A percentile compares a stretch with the other conserved stretches of the same genome.
phyloP scores from a whole-genome alignment of 2,329 filamentous ascomycete species.

The Penicillium sp. region DNA sequence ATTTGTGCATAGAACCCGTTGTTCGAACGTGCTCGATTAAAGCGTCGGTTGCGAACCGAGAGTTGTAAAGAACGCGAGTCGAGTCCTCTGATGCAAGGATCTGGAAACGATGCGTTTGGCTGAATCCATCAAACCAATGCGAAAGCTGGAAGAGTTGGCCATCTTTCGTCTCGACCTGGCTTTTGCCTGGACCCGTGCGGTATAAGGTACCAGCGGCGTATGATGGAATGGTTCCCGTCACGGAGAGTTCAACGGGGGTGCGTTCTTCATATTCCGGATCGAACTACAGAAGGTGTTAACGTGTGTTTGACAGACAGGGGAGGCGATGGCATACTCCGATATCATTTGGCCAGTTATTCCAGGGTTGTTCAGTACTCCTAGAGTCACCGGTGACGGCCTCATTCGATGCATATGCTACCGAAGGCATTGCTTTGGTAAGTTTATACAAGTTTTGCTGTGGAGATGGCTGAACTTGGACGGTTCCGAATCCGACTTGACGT shows the following conservation, averaged over 20 bases:
- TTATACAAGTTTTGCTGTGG: background rate
- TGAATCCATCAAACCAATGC: constrained; percentile 81
- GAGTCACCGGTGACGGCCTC: background rate
- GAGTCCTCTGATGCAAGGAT: constrained; percentile 51
- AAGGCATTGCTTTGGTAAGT: constrained; percentile 4
- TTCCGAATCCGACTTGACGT: background rate
- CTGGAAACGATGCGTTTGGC: constrained; percentile 69
- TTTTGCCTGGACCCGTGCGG: constrained; percentile 69
- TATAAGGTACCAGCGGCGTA: constrained; percentile 72
- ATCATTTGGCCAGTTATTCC: constrained; percentile 53
- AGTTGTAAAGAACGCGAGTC: constrained; percentile 65
- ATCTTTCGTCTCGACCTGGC: constrained; percentile 59
- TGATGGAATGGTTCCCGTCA: constrained; percentile 66
- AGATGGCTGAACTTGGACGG: background rate
- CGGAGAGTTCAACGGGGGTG: constrained; percentile 60
- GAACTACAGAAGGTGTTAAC: constrained; percentile 51
- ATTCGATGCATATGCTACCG: background rate
- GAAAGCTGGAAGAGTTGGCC: constrained; percentile 60
- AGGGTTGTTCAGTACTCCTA: constrained; percentile 16
- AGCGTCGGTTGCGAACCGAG: constrained; percentile 64
- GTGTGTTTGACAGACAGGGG: constrained; percentile 2
- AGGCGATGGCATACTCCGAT: constrained; percentile 43
- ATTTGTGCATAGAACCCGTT: constrained; percentile 55
- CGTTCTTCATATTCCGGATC: constrained; percentile 65
- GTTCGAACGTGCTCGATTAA: constrained; percentile 61